Conservation (phyloP, 2,329 filamentous ascomycete species). For the Acrocalymma vagum region DNA sequence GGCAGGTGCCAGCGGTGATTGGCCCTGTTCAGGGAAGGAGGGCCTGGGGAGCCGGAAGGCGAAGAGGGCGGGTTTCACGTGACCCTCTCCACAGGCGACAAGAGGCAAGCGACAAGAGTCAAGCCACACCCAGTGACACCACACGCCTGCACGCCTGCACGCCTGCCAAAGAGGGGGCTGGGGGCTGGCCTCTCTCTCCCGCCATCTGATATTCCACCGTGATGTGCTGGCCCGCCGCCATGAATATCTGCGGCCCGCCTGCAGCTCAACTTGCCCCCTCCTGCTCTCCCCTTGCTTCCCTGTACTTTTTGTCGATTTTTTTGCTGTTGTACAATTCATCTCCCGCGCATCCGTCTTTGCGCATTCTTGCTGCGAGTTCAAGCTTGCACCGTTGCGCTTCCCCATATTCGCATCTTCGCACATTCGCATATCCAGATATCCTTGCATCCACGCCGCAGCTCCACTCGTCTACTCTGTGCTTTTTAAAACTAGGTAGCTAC, state of each 20-base stretch:
- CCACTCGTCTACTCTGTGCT: slow-evolving; percentile 14
- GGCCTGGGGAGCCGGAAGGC: too few relatives aligned
- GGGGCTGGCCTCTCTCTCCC: slow-evolving; percentile 11
- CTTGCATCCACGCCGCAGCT: slow-evolving; percentile 12
- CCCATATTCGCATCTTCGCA: slow-evolving; percentile 3
- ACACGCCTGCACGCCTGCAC: slow-evolving; percentile 5
- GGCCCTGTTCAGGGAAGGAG: too few relatives aligned
- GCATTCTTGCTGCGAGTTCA: slow-evolving; percentile 7
- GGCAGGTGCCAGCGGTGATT: too few relatives aligned
- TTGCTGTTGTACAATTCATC: slow-evolving; percentile 1
- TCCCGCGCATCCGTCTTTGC: slow-evolving; percentile 13
- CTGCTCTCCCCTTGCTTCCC: slow-evolving; percentile 19
- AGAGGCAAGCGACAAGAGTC: too few relatives aligned
- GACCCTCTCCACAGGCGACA: too few relatives aligned
- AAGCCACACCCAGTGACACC: too few relatives aligned
- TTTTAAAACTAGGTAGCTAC: slow-evolving; percentile 32
- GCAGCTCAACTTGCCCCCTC: slow-evolving; percentile 7
- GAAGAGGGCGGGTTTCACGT: too few relatives aligned
- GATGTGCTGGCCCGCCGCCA: slow-evolving; percentile 26
- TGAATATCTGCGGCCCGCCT: slow-evolving; percentile 20
- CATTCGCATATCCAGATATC: slow-evolving; percentile 11
- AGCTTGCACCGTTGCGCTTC: too few relatives aligned
- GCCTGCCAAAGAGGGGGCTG: too few relatives aligned
- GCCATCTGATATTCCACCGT: slow-evolving; percentile 20
- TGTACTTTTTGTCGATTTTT: slow-evolving; percentile 27